phyloP scores from a whole-genome alignment of 306 rosid genomes.

The Purshia tridentata region DNA sequence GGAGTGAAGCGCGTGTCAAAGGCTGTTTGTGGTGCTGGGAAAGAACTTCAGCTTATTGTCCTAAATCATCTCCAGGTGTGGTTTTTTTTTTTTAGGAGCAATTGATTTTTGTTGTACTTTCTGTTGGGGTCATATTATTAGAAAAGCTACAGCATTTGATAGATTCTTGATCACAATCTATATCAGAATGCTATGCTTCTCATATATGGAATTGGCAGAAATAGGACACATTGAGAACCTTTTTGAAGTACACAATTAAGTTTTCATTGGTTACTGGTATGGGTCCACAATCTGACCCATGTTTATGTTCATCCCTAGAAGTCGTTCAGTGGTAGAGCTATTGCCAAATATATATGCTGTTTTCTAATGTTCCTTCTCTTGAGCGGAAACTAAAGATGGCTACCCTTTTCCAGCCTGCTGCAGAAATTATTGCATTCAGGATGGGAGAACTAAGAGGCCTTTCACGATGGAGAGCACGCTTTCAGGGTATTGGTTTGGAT shows the following conservation, averaged over 20 bases:
- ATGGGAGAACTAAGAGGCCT: constrained; percentile 93
- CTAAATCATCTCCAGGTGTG: constrained; percentile 98
- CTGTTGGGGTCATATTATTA: neutral
- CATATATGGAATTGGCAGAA: neutral
- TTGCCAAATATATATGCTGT: neutral
- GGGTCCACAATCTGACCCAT: neutral
- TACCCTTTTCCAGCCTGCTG: constrained; percentile 70
- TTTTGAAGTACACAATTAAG: neutral
- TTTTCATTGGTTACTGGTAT: neutral
- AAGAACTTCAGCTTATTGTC: constrained; percentile 86
- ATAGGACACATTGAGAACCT: neutral
- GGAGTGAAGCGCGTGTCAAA: constrained; percentile 90
- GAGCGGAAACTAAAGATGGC: constrained; percentile 28
- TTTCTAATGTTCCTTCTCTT: constrained; percentile 10
- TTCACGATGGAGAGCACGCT: constrained; percentile 92
- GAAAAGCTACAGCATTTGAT: neutral
- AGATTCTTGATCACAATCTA: neutral
- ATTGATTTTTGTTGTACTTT: neutral
- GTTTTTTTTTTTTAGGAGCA: constrained; percentile 4
- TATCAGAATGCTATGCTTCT: neutral
- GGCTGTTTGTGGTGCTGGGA: constrained; percentile 84
- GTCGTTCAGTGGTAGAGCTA: neutral
- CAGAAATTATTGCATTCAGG: constrained; percentile 90
- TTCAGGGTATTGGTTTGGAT: constrained; percentile 76
- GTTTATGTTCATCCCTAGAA: neutral